These are phyloP conservation scores for Phytophthora agathidicida DNA, from an alignment of 352 stramenopile species.

Conservation along the genomic window DNA sequence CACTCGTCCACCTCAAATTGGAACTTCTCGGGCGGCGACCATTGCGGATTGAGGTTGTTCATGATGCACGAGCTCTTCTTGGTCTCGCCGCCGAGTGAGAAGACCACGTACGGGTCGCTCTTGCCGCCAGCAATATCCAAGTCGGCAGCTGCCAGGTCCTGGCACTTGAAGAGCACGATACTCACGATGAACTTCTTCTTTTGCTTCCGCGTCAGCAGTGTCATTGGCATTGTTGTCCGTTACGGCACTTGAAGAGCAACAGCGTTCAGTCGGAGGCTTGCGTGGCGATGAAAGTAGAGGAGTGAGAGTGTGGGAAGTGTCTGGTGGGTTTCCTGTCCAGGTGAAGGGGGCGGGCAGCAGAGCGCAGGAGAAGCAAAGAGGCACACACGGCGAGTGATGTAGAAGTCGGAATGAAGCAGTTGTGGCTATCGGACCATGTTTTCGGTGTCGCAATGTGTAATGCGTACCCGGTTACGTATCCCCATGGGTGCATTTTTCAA, in stretches of 20 bases:
- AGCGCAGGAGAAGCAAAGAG: background rate
- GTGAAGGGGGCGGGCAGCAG: too few relatives aligned
- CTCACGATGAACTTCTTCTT: conserved; percentile 51
- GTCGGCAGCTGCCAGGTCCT: conserved; percentile 58
- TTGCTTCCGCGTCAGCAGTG: conserved; percentile 9
- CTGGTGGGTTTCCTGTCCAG: too few relatives aligned
- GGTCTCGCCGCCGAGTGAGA: conserved; percentile 48
- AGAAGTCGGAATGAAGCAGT: conserved; percentile 31
- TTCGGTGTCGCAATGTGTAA: conserved; percentile 30
- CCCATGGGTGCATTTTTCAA: conserved; percentile 15
- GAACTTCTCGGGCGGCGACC: conserved; percentile 76
- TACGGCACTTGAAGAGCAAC: conserved; percentile 2
- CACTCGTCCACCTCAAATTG: conserved; percentile 68
- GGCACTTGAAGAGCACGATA: conserved; percentile 72
- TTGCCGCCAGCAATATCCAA: conserved; percentile 60
- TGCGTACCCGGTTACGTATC: conserved; percentile 12
- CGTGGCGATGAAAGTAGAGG: background rate
- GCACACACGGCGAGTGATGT: conserved; percentile 14
- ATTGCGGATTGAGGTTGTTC: conserved; percentile 73
- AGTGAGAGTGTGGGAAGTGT: background rate
- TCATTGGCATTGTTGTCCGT: conserved; percentile 3
- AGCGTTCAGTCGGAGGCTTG: background rate
- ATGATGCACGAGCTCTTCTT: conserved; percentile 72
- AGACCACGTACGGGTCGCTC: conserved; percentile 81
- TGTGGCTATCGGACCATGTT: background rate